Percentiles rank a stretch among this genome's conserved stretches.
Evolutionary conservation across 2,329 filamentous ascomycete species (phyloP).

Genomic region (Cytospora leucostoma): DNA sequence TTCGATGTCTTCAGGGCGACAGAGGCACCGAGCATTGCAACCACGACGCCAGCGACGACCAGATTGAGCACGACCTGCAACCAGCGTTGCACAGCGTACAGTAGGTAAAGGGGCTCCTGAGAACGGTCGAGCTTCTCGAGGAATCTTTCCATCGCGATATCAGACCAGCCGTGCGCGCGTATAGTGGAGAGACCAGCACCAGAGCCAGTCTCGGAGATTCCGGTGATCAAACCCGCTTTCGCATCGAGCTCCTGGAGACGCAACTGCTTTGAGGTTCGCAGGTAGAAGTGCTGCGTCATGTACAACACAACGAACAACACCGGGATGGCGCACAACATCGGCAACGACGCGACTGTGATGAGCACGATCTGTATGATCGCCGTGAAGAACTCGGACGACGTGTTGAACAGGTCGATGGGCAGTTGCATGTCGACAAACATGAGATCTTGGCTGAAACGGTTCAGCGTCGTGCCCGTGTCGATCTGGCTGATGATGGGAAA

Average conservation of each 20-base stretch:
- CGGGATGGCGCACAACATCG: slow-evolving; percentile 39
- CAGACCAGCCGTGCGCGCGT: slow-evolving; percentile 48
- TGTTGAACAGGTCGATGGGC: slow-evolving; percentile 30
- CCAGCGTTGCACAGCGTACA: slow-evolving; percentile 56
- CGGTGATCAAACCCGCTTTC: slow-evolving; percentile 48
- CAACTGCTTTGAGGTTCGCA: slow-evolving; percentile 50
- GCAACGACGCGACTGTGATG: slow-evolving; percentile 40
- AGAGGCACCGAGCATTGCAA: slow-evolving; percentile 47
- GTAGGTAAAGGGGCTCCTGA: slow-evolving; percentile 55
- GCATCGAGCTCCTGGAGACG: slow-evolving; percentile 50
- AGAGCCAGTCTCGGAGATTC: slow-evolving; percentile 46
- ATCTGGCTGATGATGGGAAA: slow-evolving; percentile 32
- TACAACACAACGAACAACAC: slow-evolving; percentile 43
- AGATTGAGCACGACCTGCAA: slow-evolving; percentile 53
- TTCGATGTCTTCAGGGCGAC: slow-evolving; percentile 39
- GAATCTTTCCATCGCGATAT: slow-evolving; percentile 36
- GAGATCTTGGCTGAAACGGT: slow-evolving; percentile 35
- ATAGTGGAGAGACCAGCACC: slow-evolving; percentile 47
- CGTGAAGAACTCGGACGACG: slow-evolving; percentile 12
- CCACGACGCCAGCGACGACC: slow-evolving; percentile 50
- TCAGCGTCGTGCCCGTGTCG: slow-evolving; percentile 33
- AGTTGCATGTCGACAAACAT: slow-evolving; percentile 31
- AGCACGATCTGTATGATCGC: slow-evolving; percentile 43
- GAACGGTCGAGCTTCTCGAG: slow-evolving; percentile 46
- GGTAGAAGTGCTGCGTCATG: slow-evolving; percentile 46